Percentiles rank a stretch among this genome's conserved stretches.
phyloP scores from a whole-genome alignment of 495 filamentous ascomycete genomes.

The Endocarpon pusillum region DNA sequence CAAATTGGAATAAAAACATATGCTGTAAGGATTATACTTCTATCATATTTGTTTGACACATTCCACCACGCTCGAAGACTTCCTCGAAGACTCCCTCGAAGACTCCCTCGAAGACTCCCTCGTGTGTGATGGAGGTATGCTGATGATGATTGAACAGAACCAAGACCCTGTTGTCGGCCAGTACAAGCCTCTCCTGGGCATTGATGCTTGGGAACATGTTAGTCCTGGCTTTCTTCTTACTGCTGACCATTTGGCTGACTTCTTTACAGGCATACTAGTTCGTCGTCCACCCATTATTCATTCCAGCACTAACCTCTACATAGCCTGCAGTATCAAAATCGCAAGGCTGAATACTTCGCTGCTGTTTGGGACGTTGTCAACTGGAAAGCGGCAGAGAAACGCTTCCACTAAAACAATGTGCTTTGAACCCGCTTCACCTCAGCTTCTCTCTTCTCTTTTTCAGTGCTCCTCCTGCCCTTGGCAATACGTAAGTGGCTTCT shows the following conservation, averaged over 20 bases:
- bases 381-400: slow-evolving; percentile 86
- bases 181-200: slow-evolving; percentile 70
- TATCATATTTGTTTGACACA: no score
- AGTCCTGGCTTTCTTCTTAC: not conserved
- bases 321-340: slow-evolving; percentile 91
- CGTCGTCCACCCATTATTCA: no score
- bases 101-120: no score
- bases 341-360: slow-evolving; percentile 95
- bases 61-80: no score
- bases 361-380: slow-evolving; percentile 97
- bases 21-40: slow-evolving; percentile 31
- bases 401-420: slow-evolving; percentile 44
- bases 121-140: no score
- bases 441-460: no score
- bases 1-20: slow-evolving; percentile 59
- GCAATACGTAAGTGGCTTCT: no score
- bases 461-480: no score
- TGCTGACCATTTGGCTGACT: no score
- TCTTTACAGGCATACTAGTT: no score
- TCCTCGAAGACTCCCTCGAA: no score
- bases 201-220: slow-evolving; percentile 94
- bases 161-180: slow-evolving; percentile 88
- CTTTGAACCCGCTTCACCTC: no score
- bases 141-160: slow-evolving; percentile 46
- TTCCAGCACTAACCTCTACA: slow-evolving; percentile 4